Percentiles rank a stretch among this genome's conserved stretches.
phyloP scores from a whole-genome alignment of 768 basidiomycete species.

The Amanita brunnescens region DNA sequence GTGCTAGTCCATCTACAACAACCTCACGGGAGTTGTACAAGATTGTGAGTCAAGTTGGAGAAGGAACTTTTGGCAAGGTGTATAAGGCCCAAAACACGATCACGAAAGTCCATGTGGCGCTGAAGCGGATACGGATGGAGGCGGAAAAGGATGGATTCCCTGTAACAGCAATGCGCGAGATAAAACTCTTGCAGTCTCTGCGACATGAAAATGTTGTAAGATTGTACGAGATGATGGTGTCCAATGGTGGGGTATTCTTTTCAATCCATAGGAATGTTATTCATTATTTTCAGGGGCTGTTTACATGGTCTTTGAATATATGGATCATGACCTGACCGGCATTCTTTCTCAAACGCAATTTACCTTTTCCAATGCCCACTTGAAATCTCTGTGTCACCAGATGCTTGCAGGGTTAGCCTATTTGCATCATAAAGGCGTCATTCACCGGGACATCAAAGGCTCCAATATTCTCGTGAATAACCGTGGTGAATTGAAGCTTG shows the following conservation, averaged over 20 bases:
- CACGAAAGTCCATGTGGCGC: slow-evolving; percentile 71
- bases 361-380: slow-evolving; percentile 72
- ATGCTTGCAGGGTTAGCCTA: slow-evolving; percentile 94
- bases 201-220: slow-evolving; percentile 84
- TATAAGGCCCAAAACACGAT: slow-evolving; percentile 86
- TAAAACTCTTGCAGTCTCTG: slow-evolving; percentile 90
- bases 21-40: slow-evolving; percentile 59
- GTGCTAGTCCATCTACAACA: slow-evolving; percentile 11
- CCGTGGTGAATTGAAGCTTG: slow-evolving; percentile 88
- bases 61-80: slow-evolving; percentile 98
- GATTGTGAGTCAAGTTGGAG: slow-evolving; percentile 90
- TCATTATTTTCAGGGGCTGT: slow-evolving; percentile 59
- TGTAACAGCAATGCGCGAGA: slow-evolving; percentile 97
- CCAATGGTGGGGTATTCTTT: slow-evolving; percentile 56
- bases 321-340: slow-evolving; percentile 97
- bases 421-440: slow-evolving; percentile 90
- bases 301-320: slow-evolving; percentile 99
- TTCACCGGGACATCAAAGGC: slow-evolving; percentile 98
- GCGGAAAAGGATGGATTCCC: slow-evolving; percentile 96
- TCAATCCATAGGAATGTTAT: slow-evolving; percentile 2
- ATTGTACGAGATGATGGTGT: slow-evolving; percentile 98
- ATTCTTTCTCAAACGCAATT: slow-evolving; percentile 88
- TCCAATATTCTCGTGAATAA: slow-evolving; percentile 95
- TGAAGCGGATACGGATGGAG: slow-evolving; percentile 98
- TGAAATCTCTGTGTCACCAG: slow-evolving; percentile 93